Evolutionary conservation across 2,329 filamentous ascomycete genomes (phyloP), one percentile per base, ranked within the genome.

Genomic region (Alternaria consortialis): DNA sequence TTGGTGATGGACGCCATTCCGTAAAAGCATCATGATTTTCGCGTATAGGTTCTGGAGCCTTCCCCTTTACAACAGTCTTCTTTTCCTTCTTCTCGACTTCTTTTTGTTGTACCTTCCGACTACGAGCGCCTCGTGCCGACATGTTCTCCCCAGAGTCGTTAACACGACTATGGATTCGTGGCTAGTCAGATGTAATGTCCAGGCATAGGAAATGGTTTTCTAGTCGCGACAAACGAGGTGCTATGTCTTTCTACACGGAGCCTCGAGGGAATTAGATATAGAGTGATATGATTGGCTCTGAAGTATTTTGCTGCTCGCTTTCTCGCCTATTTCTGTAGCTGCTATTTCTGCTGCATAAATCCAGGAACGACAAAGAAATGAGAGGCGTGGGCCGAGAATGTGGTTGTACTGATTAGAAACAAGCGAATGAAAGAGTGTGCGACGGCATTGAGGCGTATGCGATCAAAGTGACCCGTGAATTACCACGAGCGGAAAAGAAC

Each of bases 71-170:
- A n/a, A 71, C 63, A 12, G 64, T 53, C 60, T 78, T 80, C 63
- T 78, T 79, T 58, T 79, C 79, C 50, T 74, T 74, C 65, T 80
- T 80, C 53, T 79, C 69, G 13, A 80, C 77, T 39, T 79, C 72
- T 58, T 80, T 80, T 32, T 72, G 68, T 56, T 78, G 73, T n/a
- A 74, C 76, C 65, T 80, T 80, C 5, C 79, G 75, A 56, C 77
- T 76, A 23, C 76, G 70, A 13, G 78, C 78, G 37, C 79, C 79
- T 69, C 79, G 68, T 56, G 77, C 78, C 31, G 79, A 79, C 79
- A 80, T 80, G 25, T 48, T 65, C 23, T 51, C 20, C 37, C 50
- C 43, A 48, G 54, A 34, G 8, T 27, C 31, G 31, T 29, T 29
- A 34, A 23, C 13, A 27, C 15, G 17, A 42, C 42, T 11, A 36